These are phyloP conservation scores for Cercospora janseana DNA, from an alignment of 2,329 filamentous ascomycete genomes.

Conservation along the genomic window DNA sequence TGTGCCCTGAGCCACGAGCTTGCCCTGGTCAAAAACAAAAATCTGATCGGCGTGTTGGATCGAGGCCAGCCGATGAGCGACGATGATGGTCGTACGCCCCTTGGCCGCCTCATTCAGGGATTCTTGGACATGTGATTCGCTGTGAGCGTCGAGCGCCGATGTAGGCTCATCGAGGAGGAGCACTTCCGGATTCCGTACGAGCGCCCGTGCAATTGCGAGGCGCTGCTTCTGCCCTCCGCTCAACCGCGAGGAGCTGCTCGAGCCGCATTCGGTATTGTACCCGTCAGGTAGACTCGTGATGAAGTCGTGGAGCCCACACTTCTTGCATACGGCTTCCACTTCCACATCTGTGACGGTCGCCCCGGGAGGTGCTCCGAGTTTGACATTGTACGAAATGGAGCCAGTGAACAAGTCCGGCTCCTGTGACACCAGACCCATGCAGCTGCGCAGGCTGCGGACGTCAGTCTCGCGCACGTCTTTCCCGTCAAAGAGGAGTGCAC, in stretches of 20 bases:
- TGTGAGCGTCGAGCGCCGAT: conserved; percentile 48
- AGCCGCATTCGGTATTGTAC: conserved; percentile 48
- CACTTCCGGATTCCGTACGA: conserved; percentile 48
- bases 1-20: conserved; percentile 60
- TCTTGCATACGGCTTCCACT: conserved; percentile 40
- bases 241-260: conserved; percentile 41
- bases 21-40: conserved; percentile 70
- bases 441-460: conserved; percentile 40
- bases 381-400: conserved; percentile 46
- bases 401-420: conserved; percentile 49
- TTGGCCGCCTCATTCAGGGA: conserved; percentile 43
- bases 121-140: conserved; percentile 44
- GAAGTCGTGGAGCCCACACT: conserved; percentile 49
- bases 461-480: conserved; percentile 42
- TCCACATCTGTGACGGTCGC: conserved; percentile 33
- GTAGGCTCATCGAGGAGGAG: conserved; percentile 50
- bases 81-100: conserved; percentile 64
- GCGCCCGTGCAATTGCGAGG: conserved; percentile 47
- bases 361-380: conserved; percentile 37
- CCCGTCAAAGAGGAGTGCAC: conserved; percentile 43
- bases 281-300: conserved; percentile 49
- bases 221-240: conserved; percentile 50
- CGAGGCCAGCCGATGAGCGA: conserved; percentile 74
- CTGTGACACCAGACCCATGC: conserved; percentile 47
- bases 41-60: conserved; percentile 79